phyloP scores from a whole-genome alignment of 2,329 filamentous ascomycete genomes.

The Helotiales sp. region DNA sequence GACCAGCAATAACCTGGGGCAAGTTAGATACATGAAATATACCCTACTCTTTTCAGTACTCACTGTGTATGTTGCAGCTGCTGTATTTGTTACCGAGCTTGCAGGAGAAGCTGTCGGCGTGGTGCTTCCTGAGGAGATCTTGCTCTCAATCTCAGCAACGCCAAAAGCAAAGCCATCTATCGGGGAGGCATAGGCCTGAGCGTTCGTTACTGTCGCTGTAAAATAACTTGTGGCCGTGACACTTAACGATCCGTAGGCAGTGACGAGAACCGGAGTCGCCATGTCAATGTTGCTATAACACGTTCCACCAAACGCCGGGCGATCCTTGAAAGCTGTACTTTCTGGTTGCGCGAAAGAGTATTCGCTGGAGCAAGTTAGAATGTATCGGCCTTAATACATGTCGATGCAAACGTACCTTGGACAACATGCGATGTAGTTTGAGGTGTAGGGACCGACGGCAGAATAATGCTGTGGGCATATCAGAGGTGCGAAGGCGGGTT shows the following conservation, averaged over 20 bases:
- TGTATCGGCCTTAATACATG: not conserved
- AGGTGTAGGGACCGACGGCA: slow-evolving; percentile 31
- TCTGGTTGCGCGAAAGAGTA: slow-evolving; percentile 29
- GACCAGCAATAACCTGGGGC: slow-evolving; percentile 24
- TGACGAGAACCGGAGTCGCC: slow-evolving; percentile 25
- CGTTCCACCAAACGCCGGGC: slow-evolving; percentile 36
- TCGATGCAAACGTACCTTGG: slow-evolving; percentile 29
- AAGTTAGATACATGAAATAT: slow-evolving; percentile 1
- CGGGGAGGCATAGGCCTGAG: slow-evolving; percentile 34
- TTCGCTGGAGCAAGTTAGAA: slow-evolving; percentile 21
- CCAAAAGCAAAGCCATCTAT: slow-evolving; percentile 34
- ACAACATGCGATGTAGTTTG: slow-evolving; percentile 39
- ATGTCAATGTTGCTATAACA: slow-evolving; percentile 31
- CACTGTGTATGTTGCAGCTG: slow-evolving; percentile 27
- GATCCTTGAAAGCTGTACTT: slow-evolving; percentile 17
- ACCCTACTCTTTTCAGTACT: not conserved
- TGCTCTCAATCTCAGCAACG: slow-evolving; percentile 25
- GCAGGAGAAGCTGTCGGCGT: not conserved
- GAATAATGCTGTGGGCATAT: slow-evolving; percentile 33
- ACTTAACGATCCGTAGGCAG: slow-evolving; percentile 27
- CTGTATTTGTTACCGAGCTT: slow-evolving; percentile 12
- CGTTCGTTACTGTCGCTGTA: slow-evolving; percentile 25
- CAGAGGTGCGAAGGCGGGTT: slow-evolving; percentile 34
- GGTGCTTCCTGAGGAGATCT: slow-evolving; percentile 7
- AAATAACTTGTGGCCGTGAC: slow-evolving; percentile 34